Base-by-base conservation (phyloP, 2,329 filamentous ascomycete genomes). In the Nigrospora oryzae region DNA sequence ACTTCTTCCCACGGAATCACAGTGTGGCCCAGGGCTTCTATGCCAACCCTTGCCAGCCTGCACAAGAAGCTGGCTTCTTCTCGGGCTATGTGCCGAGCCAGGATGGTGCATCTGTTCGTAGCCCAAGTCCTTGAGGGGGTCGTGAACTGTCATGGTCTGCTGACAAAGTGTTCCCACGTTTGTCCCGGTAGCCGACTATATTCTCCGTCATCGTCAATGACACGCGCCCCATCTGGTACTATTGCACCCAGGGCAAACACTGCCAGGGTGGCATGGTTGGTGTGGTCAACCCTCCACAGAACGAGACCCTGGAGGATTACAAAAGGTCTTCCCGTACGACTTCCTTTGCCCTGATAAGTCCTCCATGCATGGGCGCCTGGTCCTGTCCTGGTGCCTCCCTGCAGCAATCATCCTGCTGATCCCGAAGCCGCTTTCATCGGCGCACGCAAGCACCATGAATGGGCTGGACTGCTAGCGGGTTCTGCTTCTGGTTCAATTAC, bases 211-310 rank as follows among this genome's bases (percentile, higher is more conserved):
- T 61, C 2, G 53, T 75, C 37, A 66, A 68, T 34, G 63, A 71
- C 50, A 68, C 65, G 4, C 65, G 68, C 46, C 68, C 72, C 4
- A 61, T 71, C 15, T 75, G 70, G 69, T 63, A 70, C 46, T 76
- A 75, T 53, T 75, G 71, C 59, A 62, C 58, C 15, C 62, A 67
- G 43, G 61, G 61, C 1, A 62, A 64, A 34, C 70, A 75, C 52
- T 76, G 73, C 55, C 65, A 73, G 50, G 60, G 47, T 17, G 64
- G 64, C 43, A 68, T 68, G 65, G 57, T 67, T 2, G 62, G 64
- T 23, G 51, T 60, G 41, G 59, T 68, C 49, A 68, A 68, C 23
- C 59, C 61, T 0, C 36, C 51, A 7, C 48, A 52, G 5, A 59
- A 62, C n/a, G 63, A 66, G 40, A 65, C 63, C 3, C 55, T 66